These are phyloP conservation scores for Henckelia pumila DNA, from an alignment of 257 asterid species.

Conservation along the genomic window DNA sequence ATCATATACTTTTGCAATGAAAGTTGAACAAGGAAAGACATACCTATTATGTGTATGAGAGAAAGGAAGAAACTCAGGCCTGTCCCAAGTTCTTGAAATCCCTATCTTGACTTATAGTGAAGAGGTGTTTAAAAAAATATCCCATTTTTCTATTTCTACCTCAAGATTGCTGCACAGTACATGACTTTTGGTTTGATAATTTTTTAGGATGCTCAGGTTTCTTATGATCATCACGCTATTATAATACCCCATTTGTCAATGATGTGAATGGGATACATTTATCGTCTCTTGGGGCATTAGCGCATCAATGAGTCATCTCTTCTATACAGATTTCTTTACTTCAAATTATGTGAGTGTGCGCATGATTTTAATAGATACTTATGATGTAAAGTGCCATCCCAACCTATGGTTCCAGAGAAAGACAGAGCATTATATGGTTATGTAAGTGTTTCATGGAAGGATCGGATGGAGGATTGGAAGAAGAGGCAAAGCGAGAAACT, in stretches of 20 bases:
- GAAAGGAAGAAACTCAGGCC: slow-evolving; percentile 77
- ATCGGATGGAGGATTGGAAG: slow-evolving; percentile 92
- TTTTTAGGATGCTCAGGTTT: slow-evolving; percentile 48
- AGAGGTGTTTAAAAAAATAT: slow-evolving; percentile 48
- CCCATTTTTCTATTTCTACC: too few relatives aligned
- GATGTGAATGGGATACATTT: slow-evolving; percentile 39
- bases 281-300: slow-evolving; percentile 38
- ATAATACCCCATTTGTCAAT: slow-evolving; percentile 47
- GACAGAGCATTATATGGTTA: slow-evolving; percentile 79
- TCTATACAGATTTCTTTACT: slow-evolving; percentile 3
- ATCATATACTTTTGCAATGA: slow-evolving; percentile 50
- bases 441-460: slow-evolving; percentile 97
- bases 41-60: slow-evolving; percentile 66
- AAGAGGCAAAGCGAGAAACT: slow-evolving; percentile 58
- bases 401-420: slow-evolving; percentile 85
- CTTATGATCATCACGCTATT: slow-evolving; percentile 57
- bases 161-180: not conserved
- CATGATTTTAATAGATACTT: slow-evolving; percentile 1
- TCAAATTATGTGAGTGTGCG: not conserved
- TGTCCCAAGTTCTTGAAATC: slow-evolving; percentile 62
- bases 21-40: slow-evolving; percentile 48
- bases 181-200: slow-evolving; percentile 11
- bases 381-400: slow-evolving; percentile 48
- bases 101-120: slow-evolving; percentile 79
- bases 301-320: slow-evolving; percentile 43